Evolutionary conservation across 2,329 filamentous ascomycete genomes (phyloP), one percentile per base, ranked within the genome.

Genomic region (Neurospora crassa): DNA sequence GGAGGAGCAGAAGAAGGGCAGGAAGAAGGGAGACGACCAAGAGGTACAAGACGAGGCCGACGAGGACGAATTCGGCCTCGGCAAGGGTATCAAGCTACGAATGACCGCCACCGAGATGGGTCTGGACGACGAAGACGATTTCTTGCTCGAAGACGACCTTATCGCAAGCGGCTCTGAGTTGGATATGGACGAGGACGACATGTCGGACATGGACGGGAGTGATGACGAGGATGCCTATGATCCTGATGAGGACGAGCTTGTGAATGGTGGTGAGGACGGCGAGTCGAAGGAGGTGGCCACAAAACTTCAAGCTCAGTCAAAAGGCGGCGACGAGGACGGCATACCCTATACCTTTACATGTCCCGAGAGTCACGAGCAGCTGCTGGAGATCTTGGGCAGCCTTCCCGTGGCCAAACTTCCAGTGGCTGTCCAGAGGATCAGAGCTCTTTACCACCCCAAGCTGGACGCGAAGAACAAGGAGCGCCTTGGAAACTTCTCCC

Each of bases 61-160:
- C 8, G 81, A 83, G 0, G 87, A 89, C 41, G 85, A 86, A 71
- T 91, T 88, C 78, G 87, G 87, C 2, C 82, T 91, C 18, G 89
- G 89, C 42, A 79, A 80, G 68, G 89, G 89, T 63, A 88, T 90
- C 74, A 87, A 83, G 76, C 82, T 83, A 70, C 83, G 85, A 34
- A 85, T 84, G 41, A 89, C 88, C 8, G 86, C 86, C 3, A 84
- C 86, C 12, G 86, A 91, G 71, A 80, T 94, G 20, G 92, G 90
- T 6, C 90, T 97, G 42, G 94, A 97, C 74, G 95, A 97, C 76
- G 95, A 98, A 78, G 95, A 98, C 76, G 93, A 97, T 76, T 98
- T 98, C 77, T 79, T 95, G 37, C 90, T 97, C 73, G 95, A 98
- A 72, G 92, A 96, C 73, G 91, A 97, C 77, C 85, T 98, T 18